These are phyloP conservation scores for Rhamnella rubrinervis DNA, from an alignment of 331 rosid species.

Conservation along the genomic window DNA sequence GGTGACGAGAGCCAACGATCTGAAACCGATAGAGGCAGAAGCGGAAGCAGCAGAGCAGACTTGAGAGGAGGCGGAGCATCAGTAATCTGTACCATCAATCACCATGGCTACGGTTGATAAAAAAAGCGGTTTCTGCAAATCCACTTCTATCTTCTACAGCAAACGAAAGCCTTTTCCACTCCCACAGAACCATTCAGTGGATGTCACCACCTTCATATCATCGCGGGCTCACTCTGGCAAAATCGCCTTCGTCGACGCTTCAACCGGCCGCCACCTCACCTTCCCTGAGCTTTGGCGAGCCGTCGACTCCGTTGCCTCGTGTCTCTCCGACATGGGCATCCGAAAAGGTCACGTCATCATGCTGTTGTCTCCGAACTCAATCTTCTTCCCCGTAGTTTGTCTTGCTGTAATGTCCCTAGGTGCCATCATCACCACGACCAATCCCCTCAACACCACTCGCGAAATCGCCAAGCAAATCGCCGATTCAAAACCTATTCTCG, in stretches of 20 bases:
- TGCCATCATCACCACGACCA: slow-evolving; percentile 83
- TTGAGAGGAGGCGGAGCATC: no score
- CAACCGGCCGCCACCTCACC: slow-evolving; percentile 65
- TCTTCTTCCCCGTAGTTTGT: slow-evolving; percentile 74
- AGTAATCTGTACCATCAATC: no score
- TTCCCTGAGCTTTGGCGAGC: slow-evolving; percentile 64
- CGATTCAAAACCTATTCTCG: slow-evolving; percentile 67
- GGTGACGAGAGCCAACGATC: no score
- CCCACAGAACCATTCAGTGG: slow-evolving; percentile 52
- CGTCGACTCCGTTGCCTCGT: slow-evolving; percentile 51
- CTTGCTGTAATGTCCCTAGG: slow-evolving; percentile 86
- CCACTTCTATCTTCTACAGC: slow-evolving; percentile 70
- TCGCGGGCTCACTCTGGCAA: slow-evolving; percentile 68
- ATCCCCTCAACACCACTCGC: slow-evolving; percentile 73
- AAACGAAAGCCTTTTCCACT: slow-evolving; percentile 57
- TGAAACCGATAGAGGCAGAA: no score
- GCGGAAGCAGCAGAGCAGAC: no score
- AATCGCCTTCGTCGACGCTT: slow-evolving; percentile 72
- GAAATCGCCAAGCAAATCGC: slow-evolving; percentile 79
- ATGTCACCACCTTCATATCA: slow-evolving; percentile 76
- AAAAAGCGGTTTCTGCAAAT: slow-evolving; percentile 64
- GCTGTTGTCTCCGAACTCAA: slow-evolving; percentile 79
- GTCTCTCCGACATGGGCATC: slow-evolving; percentile 63
- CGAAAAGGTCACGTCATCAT: slow-evolving; percentile 75
- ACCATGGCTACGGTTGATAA: slow-evolving; percentile 32